A percentile compares a stretch with the other conserved stretches of the same genome.
Conservation (phyloP, 2,329 filamentous ascomycete species). For the Alternaria triticina region DNA sequence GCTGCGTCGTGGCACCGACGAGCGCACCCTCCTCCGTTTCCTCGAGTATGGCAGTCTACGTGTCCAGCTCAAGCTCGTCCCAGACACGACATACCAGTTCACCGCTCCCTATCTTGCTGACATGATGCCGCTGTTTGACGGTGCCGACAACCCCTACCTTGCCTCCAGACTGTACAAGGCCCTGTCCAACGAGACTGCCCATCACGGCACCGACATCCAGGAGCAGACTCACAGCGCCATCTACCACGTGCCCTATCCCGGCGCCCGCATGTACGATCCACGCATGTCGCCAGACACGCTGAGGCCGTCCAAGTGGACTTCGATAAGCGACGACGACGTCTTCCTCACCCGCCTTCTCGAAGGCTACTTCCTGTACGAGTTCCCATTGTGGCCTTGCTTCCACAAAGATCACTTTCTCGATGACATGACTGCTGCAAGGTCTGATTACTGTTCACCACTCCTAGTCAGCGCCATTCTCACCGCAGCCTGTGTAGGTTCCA, state of each 20-base stretch:
- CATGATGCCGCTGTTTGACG: not conserved
- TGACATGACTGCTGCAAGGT: slow-evolving; percentile 8
- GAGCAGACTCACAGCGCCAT: not conserved
- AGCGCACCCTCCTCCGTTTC: not conserved
- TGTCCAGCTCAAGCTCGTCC: not conserved
- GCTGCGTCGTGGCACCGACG: not conserved
- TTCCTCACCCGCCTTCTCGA: slow-evolving; percentile 13
- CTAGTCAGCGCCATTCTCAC: slow-evolving; percentile 14
- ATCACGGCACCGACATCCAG: not conserved
- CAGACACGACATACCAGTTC: slow-evolving; percentile 1
- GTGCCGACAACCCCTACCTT: not conserved
- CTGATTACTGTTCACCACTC: slow-evolving; percentile 14
- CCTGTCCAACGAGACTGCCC: not conserved
- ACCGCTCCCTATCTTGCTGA: slow-evolving; percentile 1
- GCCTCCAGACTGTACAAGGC: slow-evolving; percentile 1
- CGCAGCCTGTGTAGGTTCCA: slow-evolving; percentile 9
- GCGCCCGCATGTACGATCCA: slow-evolving; percentile 9
- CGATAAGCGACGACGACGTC: slow-evolving; percentile 7
- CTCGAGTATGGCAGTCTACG: slow-evolving; percentile 6
- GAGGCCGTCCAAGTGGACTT: slow-evolving; percentile 12
- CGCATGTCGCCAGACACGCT: not conserved
- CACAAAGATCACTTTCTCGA: slow-evolving; percentile 21
- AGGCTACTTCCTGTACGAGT: slow-evolving; percentile 15
- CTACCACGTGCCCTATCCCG: slow-evolving; percentile 2
- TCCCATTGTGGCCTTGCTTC: slow-evolving; percentile 7